phyloP scores from a whole-genome alignment of 257 asterid species.

The Ehretia macrophylla region DNA sequence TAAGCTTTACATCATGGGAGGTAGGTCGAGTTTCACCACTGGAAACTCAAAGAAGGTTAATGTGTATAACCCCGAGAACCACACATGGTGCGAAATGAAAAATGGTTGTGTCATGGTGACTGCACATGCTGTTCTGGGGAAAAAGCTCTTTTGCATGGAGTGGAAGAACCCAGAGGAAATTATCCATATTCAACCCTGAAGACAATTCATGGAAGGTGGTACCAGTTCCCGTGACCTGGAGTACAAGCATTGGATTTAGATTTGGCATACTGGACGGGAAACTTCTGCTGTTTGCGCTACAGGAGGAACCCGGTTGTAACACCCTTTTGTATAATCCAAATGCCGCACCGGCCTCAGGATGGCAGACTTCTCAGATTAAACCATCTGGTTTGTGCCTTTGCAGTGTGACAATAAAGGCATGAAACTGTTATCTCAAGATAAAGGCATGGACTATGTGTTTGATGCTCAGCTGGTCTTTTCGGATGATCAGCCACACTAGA shows the following conservation, averaged over 20 bases:
- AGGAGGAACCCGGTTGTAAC: slow-evolving; percentile 37
- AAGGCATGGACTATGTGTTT: background rate
- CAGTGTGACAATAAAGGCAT: slow-evolving; percentile 63
- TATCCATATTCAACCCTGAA: slow-evolving; percentile 44
- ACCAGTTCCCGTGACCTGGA: slow-evolving; percentile 57
- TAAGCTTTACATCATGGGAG: slow-evolving; percentile 80
- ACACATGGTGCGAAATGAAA: slow-evolving; percentile 61
- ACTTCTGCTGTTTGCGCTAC: slow-evolving; percentile 54
- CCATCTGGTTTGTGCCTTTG: slow-evolving; percentile 59
- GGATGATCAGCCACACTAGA: too few relatives aligned
- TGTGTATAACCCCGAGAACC: slow-evolving; percentile 47
- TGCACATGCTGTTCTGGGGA: slow-evolving; percentile 69
- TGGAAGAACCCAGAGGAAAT: slow-evolving; percentile 79
- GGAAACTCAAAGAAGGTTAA: slow-evolving; percentile 72
- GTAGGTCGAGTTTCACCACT: slow-evolving; percentile 75
- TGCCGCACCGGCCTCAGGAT: slow-evolving; percentile 56
- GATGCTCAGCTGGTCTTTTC: too few relatives aligned
- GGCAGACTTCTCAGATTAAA: slow-evolving; percentile 56
- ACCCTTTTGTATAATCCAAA: slow-evolving; percentile 68
- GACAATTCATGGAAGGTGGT: slow-evolving; percentile 70
- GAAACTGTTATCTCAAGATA: background rate
- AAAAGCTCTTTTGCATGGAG: slow-evolving; percentile 67
- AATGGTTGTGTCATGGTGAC: slow-evolving; percentile 93
- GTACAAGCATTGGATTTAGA: slow-evolving; percentile 54
- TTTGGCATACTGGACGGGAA: slow-evolving; percentile 69